Evolutionary conservation across 192 early-diverging fungal genomes (phyloP).

Genomic region (Funneliformis geosporum): DNA sequence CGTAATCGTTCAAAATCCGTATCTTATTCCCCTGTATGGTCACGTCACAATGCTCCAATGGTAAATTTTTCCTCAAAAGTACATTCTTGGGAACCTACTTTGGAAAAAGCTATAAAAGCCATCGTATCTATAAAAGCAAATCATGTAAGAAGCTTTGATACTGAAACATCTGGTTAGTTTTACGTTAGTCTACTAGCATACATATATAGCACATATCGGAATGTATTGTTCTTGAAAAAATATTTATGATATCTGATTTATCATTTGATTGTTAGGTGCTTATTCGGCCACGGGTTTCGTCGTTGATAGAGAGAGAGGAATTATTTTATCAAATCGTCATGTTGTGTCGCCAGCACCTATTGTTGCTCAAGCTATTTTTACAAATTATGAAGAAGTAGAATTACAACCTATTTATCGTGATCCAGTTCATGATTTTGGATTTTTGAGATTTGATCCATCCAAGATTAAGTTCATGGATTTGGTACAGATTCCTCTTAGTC

Average conservation of each 20-base stretch:
- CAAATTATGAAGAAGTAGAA: conserved; percentile 76
- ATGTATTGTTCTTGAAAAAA: neutral
- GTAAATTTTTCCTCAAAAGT: neutral
- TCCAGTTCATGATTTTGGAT: conserved; percentile 85
- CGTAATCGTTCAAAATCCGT: conserved; percentile 19
- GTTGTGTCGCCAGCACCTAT: conserved; percentile 75
- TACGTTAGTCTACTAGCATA: neutral
- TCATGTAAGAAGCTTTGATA: conserved; percentile 77
- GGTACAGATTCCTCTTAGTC: conserved; percentile 65
- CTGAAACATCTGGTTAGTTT: conserved; percentile 70
- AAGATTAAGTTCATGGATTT: conserved; percentile 72
- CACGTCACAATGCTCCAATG: neutral
- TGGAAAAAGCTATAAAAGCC: conserved; percentile 72
- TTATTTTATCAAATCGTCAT: conserved; percentile 79
- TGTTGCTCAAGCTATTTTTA: conserved; percentile 71
- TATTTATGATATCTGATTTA: neutral
- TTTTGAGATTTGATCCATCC: conserved; percentile 70
- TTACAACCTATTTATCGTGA: conserved; percentile 75
- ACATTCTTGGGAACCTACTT: conserved; percentile 64
- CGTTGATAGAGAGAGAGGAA: conserved; percentile 72
- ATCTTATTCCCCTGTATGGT: neutral
- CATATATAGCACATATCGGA: no score
- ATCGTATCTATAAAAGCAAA: conserved; percentile 78
- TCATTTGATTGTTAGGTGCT: conserved; percentile 37
- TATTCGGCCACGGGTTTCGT: conserved; percentile 75